A percentile compares a stretch with the other conserved stretches of the same genome.
phyloP scores from a whole-genome alignment of 768 basidiomycete genomes.

The Leccinum arenicola region DNA sequence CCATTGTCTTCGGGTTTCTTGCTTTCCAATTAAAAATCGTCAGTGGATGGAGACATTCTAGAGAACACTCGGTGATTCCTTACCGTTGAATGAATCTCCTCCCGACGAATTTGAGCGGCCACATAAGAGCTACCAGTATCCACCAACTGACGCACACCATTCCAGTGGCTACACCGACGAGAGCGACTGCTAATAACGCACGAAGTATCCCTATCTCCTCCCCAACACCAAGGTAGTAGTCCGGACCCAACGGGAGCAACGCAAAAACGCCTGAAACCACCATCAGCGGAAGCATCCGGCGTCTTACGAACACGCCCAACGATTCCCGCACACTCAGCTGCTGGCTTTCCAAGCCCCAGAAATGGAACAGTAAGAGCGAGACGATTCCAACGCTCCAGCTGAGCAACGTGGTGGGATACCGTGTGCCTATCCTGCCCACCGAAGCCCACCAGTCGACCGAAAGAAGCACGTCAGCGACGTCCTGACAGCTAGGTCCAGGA shows the following conservation, averaged over 20 bases:
- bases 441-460: slow-evolving; percentile 69
- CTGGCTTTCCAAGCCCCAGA: slow-evolving; percentile 40
- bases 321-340: slow-evolving; percentile 49
- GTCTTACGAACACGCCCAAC: slow-evolving; percentile 41
- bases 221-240: slow-evolving; percentile 58
- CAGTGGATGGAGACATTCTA: not conserved
- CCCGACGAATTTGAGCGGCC: slow-evolving; percentile 33
- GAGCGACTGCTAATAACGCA: slow-evolving; percentile 50
- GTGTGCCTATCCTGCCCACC: slow-evolving; percentile 63
- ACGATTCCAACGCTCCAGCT: slow-evolving; percentile 77
- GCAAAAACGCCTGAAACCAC: slow-evolving; percentile 44
- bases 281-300: slow-evolving; percentile 42
- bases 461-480: slow-evolving; percentile 41
- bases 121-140: slow-evolving; percentile 47
- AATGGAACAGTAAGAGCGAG: slow-evolving; percentile 51
- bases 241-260: slow-evolving; percentile 53
- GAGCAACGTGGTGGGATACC: slow-evolving; percentile 72
- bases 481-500: slow-evolving; percentile 48
- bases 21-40: not conserved
- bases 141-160: slow-evolving; percentile 62
- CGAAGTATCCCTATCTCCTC: slow-evolving; percentile 42
- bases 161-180: slow-evolving; percentile 61
- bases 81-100: slow-evolving; percentile 17
- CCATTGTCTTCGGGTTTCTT: slow-evolving; percentile 34
- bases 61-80: not conserved